Evolutionary conservation across 2,329 filamentous ascomycete genomes (phyloP).

Genomic region (Pyricularia pennisetigena): DNA sequence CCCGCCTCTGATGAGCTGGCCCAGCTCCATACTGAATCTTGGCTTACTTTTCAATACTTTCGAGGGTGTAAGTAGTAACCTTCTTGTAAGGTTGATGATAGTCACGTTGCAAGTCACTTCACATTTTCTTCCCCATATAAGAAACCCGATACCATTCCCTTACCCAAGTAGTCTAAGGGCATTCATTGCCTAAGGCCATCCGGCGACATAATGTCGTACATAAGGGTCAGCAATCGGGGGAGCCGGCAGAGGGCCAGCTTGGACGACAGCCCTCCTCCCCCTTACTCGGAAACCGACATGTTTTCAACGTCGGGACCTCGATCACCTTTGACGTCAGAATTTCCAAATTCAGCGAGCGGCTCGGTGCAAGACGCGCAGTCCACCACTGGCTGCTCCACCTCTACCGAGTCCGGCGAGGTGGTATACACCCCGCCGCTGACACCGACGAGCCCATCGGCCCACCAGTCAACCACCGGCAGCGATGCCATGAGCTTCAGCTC

Average conservation of each 20-base stretch:
- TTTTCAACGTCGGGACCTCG: slow-evolving; percentile 31
- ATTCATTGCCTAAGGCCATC: background rate
- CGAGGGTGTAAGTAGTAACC: background rate
- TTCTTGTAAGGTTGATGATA: background rate
- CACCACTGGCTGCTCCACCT: slow-evolving; percentile 23
- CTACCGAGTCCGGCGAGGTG: slow-evolving; percentile 30
- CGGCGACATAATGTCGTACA: background rate
- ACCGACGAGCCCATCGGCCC: slow-evolving; percentile 22
- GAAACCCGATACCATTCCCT: background rate
- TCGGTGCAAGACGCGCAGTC: slow-evolving; percentile 21
- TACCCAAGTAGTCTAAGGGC: background rate
- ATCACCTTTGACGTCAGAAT: slow-evolving; percentile 14
- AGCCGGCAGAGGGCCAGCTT: background rate
- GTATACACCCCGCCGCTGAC: slow-evolving; percentile 43
- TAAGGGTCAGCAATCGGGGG: background rate
- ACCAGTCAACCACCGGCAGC: slow-evolving; percentile 17
- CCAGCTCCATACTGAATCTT: background rate
- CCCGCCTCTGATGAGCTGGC: background rate
- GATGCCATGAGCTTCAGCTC: slow-evolving; percentile 12
- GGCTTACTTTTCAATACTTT: background rate
- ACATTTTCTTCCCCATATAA: background rate
- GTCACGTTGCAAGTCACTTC: background rate
- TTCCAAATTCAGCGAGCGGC: slow-evolving; percentile 12
- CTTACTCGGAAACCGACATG: slow-evolving; percentile 48
- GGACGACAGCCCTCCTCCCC: slow-evolving; percentile 39